Evolutionary conservation across 2,329 filamentous ascomycete species (phyloP).

Genomic region (Mycosphaerella arachidis): DNA sequence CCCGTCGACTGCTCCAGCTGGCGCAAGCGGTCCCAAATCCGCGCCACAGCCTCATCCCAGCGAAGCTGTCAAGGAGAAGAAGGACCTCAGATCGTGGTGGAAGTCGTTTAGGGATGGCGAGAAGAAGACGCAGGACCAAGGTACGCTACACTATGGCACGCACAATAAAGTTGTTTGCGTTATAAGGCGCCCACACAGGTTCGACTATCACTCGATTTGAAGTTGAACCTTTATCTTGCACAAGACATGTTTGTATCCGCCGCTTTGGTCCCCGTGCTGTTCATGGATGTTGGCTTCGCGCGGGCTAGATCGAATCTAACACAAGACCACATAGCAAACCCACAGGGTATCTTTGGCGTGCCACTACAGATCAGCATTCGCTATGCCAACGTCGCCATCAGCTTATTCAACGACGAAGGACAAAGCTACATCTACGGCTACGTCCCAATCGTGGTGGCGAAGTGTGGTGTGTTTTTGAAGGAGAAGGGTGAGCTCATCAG

Average conservation of each 20-base stretch:
- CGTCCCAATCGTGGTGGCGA: conserved; percentile 95
- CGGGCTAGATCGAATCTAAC: conserved; percentile 7
- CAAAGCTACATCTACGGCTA: conserved; percentile 98
- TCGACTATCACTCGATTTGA: not conserved
- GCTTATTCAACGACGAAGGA: conserved; percentile 84
- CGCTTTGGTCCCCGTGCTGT: not conserved
- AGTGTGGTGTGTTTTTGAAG: conserved; percentile 95
- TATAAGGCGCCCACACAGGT: not conserved
- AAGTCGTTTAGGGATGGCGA: conserved; percentile 77
- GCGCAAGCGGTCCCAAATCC: conserved; percentile 41
- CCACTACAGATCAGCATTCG: conserved; percentile 90
- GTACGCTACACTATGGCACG: conserved; percentile 37
- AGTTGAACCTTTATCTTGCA: not conserved
- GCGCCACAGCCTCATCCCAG: conserved; percentile 45
- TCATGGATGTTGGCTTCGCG: not conserved
- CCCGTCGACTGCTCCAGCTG: conserved; percentile 39
- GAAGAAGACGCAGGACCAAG: conserved; percentile 60
- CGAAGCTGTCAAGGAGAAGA: conserved; percentile 72
- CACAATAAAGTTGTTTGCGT: not conserved
- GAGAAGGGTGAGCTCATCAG: conserved; percentile 75
- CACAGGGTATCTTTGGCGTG: conserved; percentile 86
- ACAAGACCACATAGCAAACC: conserved; percentile 25
- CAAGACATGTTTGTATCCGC: not conserved
- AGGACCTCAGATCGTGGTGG: conserved; percentile 95
- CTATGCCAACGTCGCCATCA: conserved; percentile 97